Conservation (phyloP, 345 rosid genomes). For the Abelmoschus esculentus region DNA sequence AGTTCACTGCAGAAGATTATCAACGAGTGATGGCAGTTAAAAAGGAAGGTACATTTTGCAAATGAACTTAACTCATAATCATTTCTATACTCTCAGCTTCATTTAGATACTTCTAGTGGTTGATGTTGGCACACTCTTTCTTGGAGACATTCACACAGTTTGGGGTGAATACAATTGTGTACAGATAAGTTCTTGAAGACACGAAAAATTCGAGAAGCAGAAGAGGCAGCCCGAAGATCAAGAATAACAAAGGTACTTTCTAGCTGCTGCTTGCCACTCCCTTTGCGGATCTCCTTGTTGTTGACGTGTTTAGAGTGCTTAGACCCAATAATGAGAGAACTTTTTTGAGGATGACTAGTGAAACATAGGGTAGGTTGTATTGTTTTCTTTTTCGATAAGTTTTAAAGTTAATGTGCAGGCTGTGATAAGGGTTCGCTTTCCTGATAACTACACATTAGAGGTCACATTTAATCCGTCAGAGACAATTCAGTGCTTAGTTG, state of each 20-base stretch:
- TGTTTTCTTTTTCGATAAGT: constrained; percentile 7
- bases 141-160: constrained; percentile 27
- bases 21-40: constrained; percentile 43
- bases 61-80: not conserved
- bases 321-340: not conserved
- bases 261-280: not conserved
- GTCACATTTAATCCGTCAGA: constrained; percentile 79
- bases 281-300: not conserved
- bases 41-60: constrained; percentile 47
- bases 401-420: constrained; percentile 32
- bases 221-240: constrained; percentile 70
- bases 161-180: not conserved
- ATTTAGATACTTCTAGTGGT: not conserved
- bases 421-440: constrained; percentile 74
- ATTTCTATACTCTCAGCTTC: not conserved
- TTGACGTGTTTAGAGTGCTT: not conserved
- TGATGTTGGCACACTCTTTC: not conserved
- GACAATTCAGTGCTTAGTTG: constrained; percentile 60
- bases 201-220: constrained; percentile 72
- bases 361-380: not conserved
- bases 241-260: constrained; percentile 58
- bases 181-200: constrained; percentile 78
- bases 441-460: constrained; percentile 74
- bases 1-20: constrained; percentile 77
- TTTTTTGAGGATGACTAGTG: not conserved